A percentile compares a stretch with the other conserved stretches of the same genome.
Evolutionary conservation across 1,284 basidiomycete species (phyloP).

Genomic region (Taiwanofungus camphoratus): DNA sequence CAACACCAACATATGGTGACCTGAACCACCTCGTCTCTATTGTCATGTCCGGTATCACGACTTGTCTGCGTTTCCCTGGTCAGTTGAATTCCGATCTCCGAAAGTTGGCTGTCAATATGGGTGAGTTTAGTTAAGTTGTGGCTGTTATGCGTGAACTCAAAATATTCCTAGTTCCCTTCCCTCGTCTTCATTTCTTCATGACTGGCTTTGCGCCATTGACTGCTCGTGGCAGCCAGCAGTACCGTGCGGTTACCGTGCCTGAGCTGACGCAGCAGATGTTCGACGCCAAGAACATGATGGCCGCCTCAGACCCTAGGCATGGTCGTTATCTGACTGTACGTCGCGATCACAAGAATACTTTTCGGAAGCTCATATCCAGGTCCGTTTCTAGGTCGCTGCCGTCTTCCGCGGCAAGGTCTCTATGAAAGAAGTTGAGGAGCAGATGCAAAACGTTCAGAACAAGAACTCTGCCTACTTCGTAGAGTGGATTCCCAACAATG

Average conservation of each 20-base stretch:
- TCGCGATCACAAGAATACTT: slow-evolving; percentile 5
- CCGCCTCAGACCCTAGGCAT: slow-evolving; percentile 90
- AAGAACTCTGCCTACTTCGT: slow-evolving; percentile 98
- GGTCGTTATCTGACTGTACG: slow-evolving; percentile 89
- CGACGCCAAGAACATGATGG: slow-evolving; percentile 99
- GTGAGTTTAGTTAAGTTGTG: slow-evolving; percentile 36
- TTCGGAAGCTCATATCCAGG: background rate
- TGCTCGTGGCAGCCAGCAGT: slow-evolving; percentile 88
- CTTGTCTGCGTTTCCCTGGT: slow-evolving; percentile 96
- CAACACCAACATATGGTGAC: slow-evolving; percentile 92
- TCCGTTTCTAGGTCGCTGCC: slow-evolving; percentile 81
- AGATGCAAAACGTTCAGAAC: slow-evolving; percentile 96
- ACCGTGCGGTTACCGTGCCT: slow-evolving; percentile 92
- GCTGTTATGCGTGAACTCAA: slow-evolving; percentile 4
- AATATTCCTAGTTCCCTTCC: slow-evolving; percentile 75
- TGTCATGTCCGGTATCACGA: slow-evolving; percentile 98
- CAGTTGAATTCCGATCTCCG: slow-evolving; percentile 97
- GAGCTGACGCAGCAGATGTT: slow-evolving; percentile 99
- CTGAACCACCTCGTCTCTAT: slow-evolving; percentile 96
- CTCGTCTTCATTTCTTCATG: slow-evolving; percentile 99
- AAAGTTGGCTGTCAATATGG: slow-evolving; percentile 99
- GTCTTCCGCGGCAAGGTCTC: slow-evolving; percentile 99
- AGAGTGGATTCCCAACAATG: slow-evolving; percentile 99
- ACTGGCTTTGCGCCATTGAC: slow-evolving; percentile 95
- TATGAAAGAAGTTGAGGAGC: slow-evolving; percentile 99